These are phyloP conservation scores for Spathaspora boniae DNA, from an alignment of 805 yeast species.

Conservation along the genomic window DNA sequence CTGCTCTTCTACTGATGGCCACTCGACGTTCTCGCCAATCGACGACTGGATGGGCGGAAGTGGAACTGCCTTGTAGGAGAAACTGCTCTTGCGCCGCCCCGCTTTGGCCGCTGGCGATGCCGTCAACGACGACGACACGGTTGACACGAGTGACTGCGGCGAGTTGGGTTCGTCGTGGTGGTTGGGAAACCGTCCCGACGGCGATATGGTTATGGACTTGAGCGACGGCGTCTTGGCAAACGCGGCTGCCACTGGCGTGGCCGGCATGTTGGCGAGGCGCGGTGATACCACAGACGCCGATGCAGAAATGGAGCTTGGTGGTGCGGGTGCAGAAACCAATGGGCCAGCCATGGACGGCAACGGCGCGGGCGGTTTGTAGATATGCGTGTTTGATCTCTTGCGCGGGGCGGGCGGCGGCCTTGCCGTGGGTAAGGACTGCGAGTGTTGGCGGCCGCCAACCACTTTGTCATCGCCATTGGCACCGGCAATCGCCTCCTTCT, in stretches of 20 bases:
- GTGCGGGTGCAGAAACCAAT: slow-evolving; percentile 5
- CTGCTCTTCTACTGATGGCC: slow-evolving; percentile 2
- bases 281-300: not conserved
- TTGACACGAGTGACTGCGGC: slow-evolving; percentile 16
- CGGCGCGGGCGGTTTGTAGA: slow-evolving; percentile 15
- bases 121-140: slow-evolving; percentile 6
- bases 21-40: slow-evolving; percentile 5
- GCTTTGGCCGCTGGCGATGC: slow-evolving; percentile 1
- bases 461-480: not conserved
- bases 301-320: not conserved
- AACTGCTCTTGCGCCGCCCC: slow-evolving; percentile 15
- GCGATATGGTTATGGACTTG: slow-evolving; percentile 37
- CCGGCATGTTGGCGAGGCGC: no score
- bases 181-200: slow-evolving; percentile 20
- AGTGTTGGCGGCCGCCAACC: slow-evolving; percentile 22
- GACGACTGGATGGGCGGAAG: slow-evolving; percentile 8
- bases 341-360: slow-evolving; percentile 12
- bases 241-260: slow-evolving; percentile 11
- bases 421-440: slow-evolving; percentile 28
- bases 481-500: no score
- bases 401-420: slow-evolving; percentile 11
- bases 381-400: slow-evolving; percentile 20
- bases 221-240: slow-evolving; percentile 28
- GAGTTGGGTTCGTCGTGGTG: slow-evolving; percentile 12
- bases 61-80: slow-evolving; percentile 10